Evolutionary conservation across 257 asterid genomes (phyloP), one percentile per base, ranked within the genome.

Genomic region (Solanum rostratum): DNA sequence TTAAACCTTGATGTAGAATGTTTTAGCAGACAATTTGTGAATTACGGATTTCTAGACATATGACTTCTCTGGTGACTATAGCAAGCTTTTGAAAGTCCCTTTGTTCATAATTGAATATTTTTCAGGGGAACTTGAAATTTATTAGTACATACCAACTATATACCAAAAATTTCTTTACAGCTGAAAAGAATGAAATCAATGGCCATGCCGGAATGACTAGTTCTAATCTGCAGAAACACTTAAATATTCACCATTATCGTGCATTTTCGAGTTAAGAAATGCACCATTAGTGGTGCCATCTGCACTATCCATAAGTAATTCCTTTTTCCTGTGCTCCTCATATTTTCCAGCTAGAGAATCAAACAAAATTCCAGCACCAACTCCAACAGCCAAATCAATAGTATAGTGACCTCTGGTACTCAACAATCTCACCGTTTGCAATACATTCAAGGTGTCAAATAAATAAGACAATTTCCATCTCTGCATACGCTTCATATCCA

Each of bases 341-440:
- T 87, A 87, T 55, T 83, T 83, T 20, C 88, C 86, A 27, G 90
- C 86, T 22, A 85, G 33, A 45, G 85, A 87, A 83, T 87, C 88
- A 37, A 82, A 85, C 20, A 87, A 73, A 43, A 85, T 49, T 46
- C 90, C 90, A 4, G 89, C 89, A 3, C 89, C 90, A 46, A 87
- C 84, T 10, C 90, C 90, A 1, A 87, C 90, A 1, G 69, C 86
- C 80, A 87, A 79, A 62, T 87, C 90, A 52, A 87, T 87, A 5
- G 90, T 87, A 85, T 87, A 87, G 43, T 87, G 90, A 39, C 90
- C 90, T 79, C 90, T 85, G 0, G 90, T 85, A 63, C 86, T 83
- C 70, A 87, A 24, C 80, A 87, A 39, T 76, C 89, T 81, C n/a
- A 85, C 41, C 30, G 60, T 54, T 78, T 87, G 89, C 66, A 87